Evolutionary conservation across 2,329 filamentous ascomycete genomes (phyloP).

Genomic region (Aotearoamyces nothofagi): DNA sequence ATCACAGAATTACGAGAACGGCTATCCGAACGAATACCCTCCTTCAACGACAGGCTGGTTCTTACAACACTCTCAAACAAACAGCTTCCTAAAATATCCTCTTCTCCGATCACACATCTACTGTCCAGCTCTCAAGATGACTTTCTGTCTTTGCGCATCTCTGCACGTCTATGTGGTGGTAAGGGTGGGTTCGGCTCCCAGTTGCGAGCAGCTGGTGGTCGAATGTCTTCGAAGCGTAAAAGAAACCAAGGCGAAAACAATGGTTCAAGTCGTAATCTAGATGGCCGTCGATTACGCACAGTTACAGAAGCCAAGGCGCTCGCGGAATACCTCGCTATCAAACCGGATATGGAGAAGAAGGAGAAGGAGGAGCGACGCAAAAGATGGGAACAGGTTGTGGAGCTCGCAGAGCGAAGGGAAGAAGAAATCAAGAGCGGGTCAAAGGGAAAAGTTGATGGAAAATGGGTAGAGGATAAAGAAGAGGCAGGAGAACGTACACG

Average conservation of each 20-base stretch:
- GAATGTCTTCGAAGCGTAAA: conserved; percentile 89
- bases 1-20: conserved; percentile 50
- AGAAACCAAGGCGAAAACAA: conserved; percentile 72
- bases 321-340: conserved; percentile 87
- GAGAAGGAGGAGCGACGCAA: conserved; percentile 77
- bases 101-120: conserved; percentile 42
- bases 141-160: conserved; percentile 72
- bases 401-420: conserved; percentile 67
- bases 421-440: conserved; percentile 67
- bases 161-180: conserved; percentile 68
- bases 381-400: conserved; percentile 80
- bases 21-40: conserved; percentile 46
- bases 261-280: conserved; percentile 82
- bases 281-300: conserved; percentile 77
- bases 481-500: conserved; percentile 74
- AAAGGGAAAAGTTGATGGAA: conserved; percentile 61
- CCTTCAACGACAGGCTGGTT: conserved; percentile 44
- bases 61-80: conserved; percentile 73
- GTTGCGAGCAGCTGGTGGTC: conserved; percentile 86
- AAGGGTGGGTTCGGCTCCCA: conserved; percentile 98
- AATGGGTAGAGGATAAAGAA: conserved; percentile 93
- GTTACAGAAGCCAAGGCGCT: conserved; percentile 91
- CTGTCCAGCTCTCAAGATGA: conserved; percentile 41
- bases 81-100: conserved; percentile 40
- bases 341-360: conserved; percentile 92